Percentiles rank a stretch among this genome's conserved stretches.
Evolutionary conservation across 768 basidiomycete genomes (phyloP).

Genomic region (Termitomyces eurrhizus): DNA sequence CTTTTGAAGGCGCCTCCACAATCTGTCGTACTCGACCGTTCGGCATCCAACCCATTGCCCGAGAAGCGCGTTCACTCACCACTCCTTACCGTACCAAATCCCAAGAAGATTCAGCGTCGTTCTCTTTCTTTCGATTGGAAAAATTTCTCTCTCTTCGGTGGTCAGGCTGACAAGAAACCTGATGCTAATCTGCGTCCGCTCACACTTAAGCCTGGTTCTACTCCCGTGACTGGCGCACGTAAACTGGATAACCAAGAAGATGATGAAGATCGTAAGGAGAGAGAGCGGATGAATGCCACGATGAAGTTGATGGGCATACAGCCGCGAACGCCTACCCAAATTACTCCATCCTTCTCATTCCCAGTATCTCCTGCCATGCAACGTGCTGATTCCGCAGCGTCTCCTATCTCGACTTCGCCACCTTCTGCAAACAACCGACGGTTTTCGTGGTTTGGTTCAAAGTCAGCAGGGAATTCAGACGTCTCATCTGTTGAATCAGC

Average conservation of each 20-base stretch:
- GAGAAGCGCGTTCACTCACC: constrained; percentile 21
- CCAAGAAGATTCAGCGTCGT: constrained; percentile 58
- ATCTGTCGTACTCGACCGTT: constrained; percentile 50
- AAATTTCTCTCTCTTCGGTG: constrained; percentile 65
- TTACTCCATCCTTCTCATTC: constrained; percentile 24
- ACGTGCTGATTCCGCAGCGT: constrained; percentile 14
- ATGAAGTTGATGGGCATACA: constrained; percentile 95
- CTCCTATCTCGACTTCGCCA: constrained; percentile 21
- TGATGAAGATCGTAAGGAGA: constrained; percentile 84
- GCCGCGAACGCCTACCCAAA: constrained; percentile 43
- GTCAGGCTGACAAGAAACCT: constrained; percentile 56
- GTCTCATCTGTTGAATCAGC: constrained; percentile 48
- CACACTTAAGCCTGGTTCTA: constrained; percentile 65
- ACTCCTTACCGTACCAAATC: constrained; percentile 21
- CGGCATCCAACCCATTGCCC: constrained; percentile 32
- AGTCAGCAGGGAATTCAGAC: constrained; percentile 38
- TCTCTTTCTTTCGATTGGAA: constrained; percentile 88
- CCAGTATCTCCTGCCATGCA: constrained; percentile 22
- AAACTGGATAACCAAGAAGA: constrained; percentile 89
- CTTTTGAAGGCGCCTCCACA: constrained; percentile 55
- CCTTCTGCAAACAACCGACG: constrained; percentile 38
- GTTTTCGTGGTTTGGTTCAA: constrained; percentile 72
- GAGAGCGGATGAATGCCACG: constrained; percentile 84
- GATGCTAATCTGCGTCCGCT: constrained; percentile 64
- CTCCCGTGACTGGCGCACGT: constrained; percentile 55